phyloP scores from a whole-genome alignment of 1,139 yeast species.

The Lodderomyces metapsilosis region DNA sequence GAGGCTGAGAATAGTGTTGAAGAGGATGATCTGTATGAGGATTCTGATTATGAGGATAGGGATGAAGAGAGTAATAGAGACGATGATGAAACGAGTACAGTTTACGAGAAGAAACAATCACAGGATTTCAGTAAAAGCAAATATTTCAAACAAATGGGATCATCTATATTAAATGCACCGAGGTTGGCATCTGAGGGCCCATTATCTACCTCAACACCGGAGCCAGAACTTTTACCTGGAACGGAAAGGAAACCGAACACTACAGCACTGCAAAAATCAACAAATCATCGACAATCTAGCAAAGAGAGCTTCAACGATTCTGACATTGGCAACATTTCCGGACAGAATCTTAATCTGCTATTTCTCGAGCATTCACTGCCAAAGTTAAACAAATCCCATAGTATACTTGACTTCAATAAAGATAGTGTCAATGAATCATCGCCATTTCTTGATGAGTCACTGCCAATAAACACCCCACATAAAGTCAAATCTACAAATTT shows the following conservation, averaged over 20 bases:
- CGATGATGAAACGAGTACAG: neutral
- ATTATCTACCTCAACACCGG: neutral
- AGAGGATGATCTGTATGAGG: slow-evolving; percentile 2
- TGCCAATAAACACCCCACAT: neutral
- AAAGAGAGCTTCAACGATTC: neutral
- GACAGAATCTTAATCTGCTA: neutral
- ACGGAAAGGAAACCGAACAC: neutral
- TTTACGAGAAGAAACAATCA: neutral
- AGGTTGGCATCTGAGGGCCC: neutral
- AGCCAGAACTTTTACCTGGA: neutral
- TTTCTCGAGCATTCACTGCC: slow-evolving; percentile 3
- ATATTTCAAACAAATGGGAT: neutral
- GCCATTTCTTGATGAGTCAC: slow-evolving; percentile 1
- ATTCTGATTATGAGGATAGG: neutral
- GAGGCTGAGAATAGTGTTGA: neutral
- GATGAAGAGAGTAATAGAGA: neutral
- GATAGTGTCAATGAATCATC: neutral
- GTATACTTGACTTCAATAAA: neutral
- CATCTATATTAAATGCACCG: neutral
- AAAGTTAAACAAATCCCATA: neutral
- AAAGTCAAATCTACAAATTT: neutral
- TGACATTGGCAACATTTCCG: neutral
- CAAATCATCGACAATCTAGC: neutral
- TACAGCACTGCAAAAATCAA: too few species aligned
- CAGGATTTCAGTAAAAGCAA: neutral